Conservation (phyloP, 2,329 filamentous ascomycete species). For the Alternaria incomplexa region DNA sequence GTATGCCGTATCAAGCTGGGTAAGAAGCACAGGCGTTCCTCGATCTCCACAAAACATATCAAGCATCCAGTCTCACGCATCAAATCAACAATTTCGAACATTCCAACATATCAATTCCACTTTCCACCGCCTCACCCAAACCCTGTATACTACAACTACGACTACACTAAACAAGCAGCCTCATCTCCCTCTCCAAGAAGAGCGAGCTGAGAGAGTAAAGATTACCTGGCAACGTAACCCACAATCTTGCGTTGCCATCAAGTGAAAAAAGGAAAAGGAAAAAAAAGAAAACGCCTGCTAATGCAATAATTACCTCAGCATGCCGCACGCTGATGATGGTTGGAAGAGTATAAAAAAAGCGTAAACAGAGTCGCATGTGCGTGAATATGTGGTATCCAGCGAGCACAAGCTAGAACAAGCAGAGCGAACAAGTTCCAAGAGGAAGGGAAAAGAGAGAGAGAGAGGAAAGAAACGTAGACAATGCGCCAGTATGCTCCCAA, state of each 20-base stretch:
- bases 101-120: conserved; percentile 3
- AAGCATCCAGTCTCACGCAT: neutral
- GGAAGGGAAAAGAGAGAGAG: neutral
- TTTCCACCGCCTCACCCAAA: neutral
- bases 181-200: neutral
- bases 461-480: neutral
- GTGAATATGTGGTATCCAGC: conserved; percentile 7
- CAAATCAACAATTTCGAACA: neutral
- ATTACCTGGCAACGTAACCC: conserved; percentile 1
- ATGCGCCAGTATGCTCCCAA: conserved; percentile 7
- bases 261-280: neutral
- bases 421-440: neutral
- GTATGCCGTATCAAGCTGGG: too few relatives aligned
- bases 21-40: too few relatives aligned
- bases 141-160: neutral
- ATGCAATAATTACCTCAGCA: conserved; percentile 12
- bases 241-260: neutral
- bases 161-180: neutral
- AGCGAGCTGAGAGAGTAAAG: neutral
- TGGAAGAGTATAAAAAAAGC: neutral
- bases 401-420: neutral
- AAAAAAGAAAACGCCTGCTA: conserved; percentile 2
- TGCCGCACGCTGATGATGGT: conserved; percentile 4
- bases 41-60: neutral
- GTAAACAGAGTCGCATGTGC: neutral